Conservation (phyloP, 2,329 filamentous ascomycete species). For the Phaeoacremonium minimum region DNA sequence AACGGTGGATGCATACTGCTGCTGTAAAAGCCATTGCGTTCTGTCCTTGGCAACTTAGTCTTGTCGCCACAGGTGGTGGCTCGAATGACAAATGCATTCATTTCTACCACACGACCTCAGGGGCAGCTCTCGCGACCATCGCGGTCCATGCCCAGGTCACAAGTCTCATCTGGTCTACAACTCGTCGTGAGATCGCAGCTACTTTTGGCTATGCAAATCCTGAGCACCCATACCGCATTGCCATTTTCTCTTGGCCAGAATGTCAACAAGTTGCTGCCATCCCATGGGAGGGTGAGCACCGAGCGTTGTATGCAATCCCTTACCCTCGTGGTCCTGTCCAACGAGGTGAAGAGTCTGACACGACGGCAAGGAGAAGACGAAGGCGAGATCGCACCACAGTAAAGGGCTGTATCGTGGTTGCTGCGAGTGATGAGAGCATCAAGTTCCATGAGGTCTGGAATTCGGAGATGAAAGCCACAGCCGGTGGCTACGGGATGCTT, state of each 20-base stretch:
- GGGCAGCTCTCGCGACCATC: conserved; percentile 82
- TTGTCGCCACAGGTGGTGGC: conserved; percentile 87
- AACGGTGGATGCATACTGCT: conserved; percentile 75
- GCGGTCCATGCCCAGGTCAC: conserved; percentile 92
- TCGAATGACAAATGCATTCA: conserved; percentile 94
- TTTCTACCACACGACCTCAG: conserved; percentile 86
- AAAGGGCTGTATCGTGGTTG: conserved; percentile 86
- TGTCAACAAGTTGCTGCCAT: conserved; percentile 83
- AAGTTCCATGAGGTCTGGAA: conserved; percentile 96
- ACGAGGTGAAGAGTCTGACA: conserved; percentile 22
- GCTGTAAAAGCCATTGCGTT: conserved; percentile 97
- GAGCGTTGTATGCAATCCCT: conserved; percentile 81
- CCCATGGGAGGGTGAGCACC: conserved; percentile 74
- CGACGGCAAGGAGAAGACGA: conserved; percentile 48
- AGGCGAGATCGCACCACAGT: conserved; percentile 46
- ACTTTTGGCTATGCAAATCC: conserved; percentile 93
- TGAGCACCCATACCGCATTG: conserved; percentile 83
- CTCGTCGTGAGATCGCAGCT: conserved; percentile 79
- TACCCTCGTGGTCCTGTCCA: conserved; percentile 57
- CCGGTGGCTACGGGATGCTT: conserved; percentile 55
- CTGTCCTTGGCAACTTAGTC: conserved; percentile 84
- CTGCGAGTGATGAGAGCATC: conserved; percentile 85
- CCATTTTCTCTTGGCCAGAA: conserved; percentile 90
- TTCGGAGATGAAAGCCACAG: conserved; percentile 50
- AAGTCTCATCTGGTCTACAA: conserved; percentile 84